Conservation (phyloP, 805 yeast species). For the Tetrapisispora nanseiensis region DNA sequence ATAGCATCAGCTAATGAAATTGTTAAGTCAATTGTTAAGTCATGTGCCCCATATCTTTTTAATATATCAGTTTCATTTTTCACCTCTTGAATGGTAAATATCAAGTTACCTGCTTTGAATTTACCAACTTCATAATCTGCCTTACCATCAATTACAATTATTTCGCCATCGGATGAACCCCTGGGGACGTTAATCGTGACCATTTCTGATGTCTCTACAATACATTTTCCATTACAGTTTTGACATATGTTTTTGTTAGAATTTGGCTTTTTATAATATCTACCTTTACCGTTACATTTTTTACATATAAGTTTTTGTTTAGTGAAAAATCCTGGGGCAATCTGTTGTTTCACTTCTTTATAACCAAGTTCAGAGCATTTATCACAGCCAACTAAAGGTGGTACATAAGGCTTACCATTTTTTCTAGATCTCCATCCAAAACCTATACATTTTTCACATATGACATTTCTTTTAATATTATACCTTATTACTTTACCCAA, state of each 20-base stretch:
- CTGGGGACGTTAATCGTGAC: conserved; percentile 67
- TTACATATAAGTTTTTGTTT: conserved; percentile 52
- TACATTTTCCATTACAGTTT: conserved; percentile 57
- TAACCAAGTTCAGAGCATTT: conserved; percentile 67
- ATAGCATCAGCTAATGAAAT: conserved; percentile 73
- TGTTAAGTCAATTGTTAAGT: conserved; percentile 48
- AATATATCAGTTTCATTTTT: conserved; percentile 32
- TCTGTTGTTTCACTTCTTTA: conserved; percentile 47
- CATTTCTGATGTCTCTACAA: conserved; percentile 54
- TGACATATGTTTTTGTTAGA: conserved; percentile 61
- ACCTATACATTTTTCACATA: conserved; percentile 70
- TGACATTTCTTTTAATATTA: conserved; percentile 56
- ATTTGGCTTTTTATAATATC: conserved; percentile 25
- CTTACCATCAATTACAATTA: conserved; percentile 51
- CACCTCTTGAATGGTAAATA: conserved; percentile 44
- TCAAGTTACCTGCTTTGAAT: conserved; percentile 61
- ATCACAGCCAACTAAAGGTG: conserved; percentile 46
- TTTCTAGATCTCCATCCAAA: conserved; percentile 47
- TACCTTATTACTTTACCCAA: conserved; percentile 74
- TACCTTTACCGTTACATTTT: conserved; percentile 65
- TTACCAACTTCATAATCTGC: conserved; percentile 73
- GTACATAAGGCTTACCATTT: conserved; percentile 24
- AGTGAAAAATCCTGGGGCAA: conserved; percentile 69
- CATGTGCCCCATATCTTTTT: conserved; percentile 44
- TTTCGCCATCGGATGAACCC: conserved; percentile 59